Evolutionary conservation across 192 early-diverging fungal genomes (phyloP).

Genomic region (Powellomyces hirtus): DNA sequence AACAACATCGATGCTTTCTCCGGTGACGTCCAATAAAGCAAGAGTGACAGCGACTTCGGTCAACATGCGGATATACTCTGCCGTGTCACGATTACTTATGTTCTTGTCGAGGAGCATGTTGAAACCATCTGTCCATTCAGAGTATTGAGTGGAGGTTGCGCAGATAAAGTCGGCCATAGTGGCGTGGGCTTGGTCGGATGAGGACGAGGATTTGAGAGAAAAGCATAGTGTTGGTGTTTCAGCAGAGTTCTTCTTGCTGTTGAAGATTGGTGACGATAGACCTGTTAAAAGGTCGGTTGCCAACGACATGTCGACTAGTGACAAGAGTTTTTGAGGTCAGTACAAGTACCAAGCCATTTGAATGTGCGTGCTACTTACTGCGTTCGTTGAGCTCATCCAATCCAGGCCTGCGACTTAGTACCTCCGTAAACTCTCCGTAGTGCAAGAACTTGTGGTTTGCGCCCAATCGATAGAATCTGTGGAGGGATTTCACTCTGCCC

Average conservation of each 20-base stretch:
- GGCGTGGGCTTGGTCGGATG: conserved; percentile 23
- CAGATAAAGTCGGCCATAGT: conserved; percentile 61
- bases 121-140: conserved; percentile 77
- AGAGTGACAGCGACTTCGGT: conserved; percentile 71
- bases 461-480: conserved; percentile 62
- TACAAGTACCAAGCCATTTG: too few relatives aligned
- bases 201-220: conserved; percentile 43
- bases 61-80: conserved; percentile 57
- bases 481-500: conserved; percentile 26
- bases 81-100: conserved; percentile 64
- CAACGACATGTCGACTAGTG: conserved; percentile 52
- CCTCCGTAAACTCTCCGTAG: conserved; percentile 64
- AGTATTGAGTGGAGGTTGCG: conserved; percentile 38
- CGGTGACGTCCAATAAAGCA: conserved; percentile 64
- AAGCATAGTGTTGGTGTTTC: conserved; percentile 42
- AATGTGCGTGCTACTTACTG: too few relatives aligned
- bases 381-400: conserved; percentile 50
- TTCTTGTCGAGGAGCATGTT: conserved; percentile 66
- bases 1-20: conserved; percentile 53
- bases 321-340: too few relatives aligned
- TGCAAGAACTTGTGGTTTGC: conserved; percentile 58
- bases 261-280: conserved; percentile 32
- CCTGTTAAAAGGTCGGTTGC: conserved; percentile 49
- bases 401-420: conserved; percentile 30
- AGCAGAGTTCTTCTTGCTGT: conserved; percentile 27